Evolutionary conservation across 1,139 yeast species (phyloP), one percentile per base, ranked within the genome.

Genomic region (Petasospora rhodanensis): DNA sequence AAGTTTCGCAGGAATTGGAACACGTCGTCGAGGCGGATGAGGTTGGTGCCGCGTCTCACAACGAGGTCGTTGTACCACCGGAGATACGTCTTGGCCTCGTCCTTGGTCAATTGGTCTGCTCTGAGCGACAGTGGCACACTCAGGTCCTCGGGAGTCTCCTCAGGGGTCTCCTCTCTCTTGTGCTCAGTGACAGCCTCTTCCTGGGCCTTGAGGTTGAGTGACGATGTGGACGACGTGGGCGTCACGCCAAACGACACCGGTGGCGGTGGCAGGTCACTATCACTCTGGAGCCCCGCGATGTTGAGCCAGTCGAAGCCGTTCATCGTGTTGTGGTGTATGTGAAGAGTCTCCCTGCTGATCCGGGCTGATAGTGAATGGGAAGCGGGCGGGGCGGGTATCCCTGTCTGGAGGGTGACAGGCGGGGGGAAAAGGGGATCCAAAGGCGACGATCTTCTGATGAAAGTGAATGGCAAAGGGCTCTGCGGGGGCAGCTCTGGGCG

Each of bases 11-110:
- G 58, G 46, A 82, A 82, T 29, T 56, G 64, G 57, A 76, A 80
- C 7, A 82, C 82, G 48, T 82, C 91, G 2, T 58, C 61, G 47
- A 82, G 58, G 10, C 73, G 61, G 14, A 81, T 73, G 21, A 82
- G 61, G 43, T 79, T 66, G 24, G 72, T 62, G 43, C 71, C 72
- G 28, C 67, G 64, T 31, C 84, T 66, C 11, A 79, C 69, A 28
- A 77, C 66, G 12, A 82, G 76, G 49, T 78, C 80, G 47, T 78
- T 76, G 52, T 81, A 82, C 93, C 93, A 82, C 47, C 91, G 61
- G 54, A 80, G 65, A 55, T 82, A 82, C 0, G 91, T 80, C 47
- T 76, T 76, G 4, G 77, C 70, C 49, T 82, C 93, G 40, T 75
- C 76, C 12, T 65, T 62, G 0, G 85, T 68, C 26, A 82, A 61